phyloP scores from a whole-genome alignment of 148 eudicot genomes.

The Amaranthus cruentus region DNA sequence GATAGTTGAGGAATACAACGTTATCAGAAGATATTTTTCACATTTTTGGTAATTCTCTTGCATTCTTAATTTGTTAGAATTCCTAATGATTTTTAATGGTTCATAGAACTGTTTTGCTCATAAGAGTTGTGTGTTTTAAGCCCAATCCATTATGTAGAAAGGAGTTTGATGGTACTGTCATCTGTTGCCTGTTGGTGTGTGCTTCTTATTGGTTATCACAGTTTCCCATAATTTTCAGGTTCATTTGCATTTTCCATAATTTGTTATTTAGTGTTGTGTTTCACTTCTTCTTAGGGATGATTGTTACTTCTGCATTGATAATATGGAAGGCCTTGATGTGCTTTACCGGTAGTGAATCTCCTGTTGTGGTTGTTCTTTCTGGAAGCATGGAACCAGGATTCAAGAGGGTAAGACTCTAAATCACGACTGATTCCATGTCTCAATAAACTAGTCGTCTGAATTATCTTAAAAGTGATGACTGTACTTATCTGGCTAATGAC shows the following conservation, averaged over 20 bases:
- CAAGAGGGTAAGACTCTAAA: constrained; percentile 27
- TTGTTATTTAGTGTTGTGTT: background rate
- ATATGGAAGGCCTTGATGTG: constrained; percentile 80
- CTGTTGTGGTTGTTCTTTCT: constrained; percentile 79
- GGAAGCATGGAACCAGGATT: constrained; percentile 95
- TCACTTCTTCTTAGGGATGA: constrained; percentile 44
- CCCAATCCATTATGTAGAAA: no score
- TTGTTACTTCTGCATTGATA: constrained; percentile 64
- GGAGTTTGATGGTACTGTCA: no score
- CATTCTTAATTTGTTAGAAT: no score
- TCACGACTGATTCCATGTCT: constrained; percentile 14
- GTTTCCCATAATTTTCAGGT: background rate
- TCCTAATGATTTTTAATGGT: no score
- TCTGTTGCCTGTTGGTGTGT: background rate
- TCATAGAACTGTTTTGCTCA: no score
- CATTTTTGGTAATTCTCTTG: no score
- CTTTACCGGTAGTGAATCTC: constrained; percentile 71
- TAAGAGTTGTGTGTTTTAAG: no score
- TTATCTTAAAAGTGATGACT: background rate
- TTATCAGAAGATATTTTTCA: no score
- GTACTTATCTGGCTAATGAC: background rate
- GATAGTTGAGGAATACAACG: no score
- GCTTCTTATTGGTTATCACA: background rate
- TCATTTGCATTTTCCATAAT: background rate
- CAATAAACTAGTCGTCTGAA: background rate